phyloP scores from a whole-genome alignment of 73 alveolate genomes.

The Tetrahymena elliotti region DNA sequence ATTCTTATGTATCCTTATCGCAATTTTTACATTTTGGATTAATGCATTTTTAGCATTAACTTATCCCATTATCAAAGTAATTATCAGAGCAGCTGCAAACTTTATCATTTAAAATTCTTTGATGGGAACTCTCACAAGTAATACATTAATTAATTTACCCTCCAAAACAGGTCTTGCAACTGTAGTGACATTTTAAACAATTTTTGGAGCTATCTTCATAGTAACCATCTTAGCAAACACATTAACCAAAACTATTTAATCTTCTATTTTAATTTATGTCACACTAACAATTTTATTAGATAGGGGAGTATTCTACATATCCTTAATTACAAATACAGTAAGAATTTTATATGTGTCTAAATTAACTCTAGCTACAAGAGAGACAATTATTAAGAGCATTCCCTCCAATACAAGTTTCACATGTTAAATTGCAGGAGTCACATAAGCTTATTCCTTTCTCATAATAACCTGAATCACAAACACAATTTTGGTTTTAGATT shows the following conservation, averaged over 20 bases:
- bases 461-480: neutral
- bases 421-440: neutral
- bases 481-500: neutral
- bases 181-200: neutral
- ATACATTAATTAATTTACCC: neutral
- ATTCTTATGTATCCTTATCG: neutral
- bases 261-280: neutral
- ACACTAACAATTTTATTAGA: neutral
- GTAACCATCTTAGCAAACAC: neutral
- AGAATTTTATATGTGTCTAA: neutral
- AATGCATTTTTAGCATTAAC: neutral
- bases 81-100: neutral
- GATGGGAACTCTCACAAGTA: neutral
- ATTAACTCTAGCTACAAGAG: neutral
- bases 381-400: neutral
- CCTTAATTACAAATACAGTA: neutral
- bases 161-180: neutral
- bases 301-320: neutral
- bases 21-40: neutral
- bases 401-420: neutral
- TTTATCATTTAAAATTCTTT: neutral
- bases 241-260: neutral
- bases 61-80: neutral
- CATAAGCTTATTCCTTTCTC: neutral
- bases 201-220: neutral